A percentile compares a stretch with the other conserved stretches of the same genome.
Evolutionary conservation across 352 stramenopile species (phyloP).

Genomic region (Pythium dissimile): DNA sequence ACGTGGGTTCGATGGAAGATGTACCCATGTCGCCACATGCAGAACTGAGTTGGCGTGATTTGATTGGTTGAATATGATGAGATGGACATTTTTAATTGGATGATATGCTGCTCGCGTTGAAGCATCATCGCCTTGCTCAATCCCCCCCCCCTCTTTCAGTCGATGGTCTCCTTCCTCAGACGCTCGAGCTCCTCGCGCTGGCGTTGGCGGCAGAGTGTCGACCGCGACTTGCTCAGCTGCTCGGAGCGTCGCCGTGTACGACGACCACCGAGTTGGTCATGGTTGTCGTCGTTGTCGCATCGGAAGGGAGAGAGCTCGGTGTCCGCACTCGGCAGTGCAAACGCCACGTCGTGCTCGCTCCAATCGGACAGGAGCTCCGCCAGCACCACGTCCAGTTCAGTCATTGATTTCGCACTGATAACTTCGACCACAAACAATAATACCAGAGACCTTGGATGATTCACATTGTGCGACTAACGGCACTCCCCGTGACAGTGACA

Average conservation of each 20-base stretch:
- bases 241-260: neutral
- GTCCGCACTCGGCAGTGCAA: neutral
- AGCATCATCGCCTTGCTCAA: too few species aligned
- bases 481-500: neutral
- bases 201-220: conserved; percentile 1
- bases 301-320: too few species aligned
- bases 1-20: too few species aligned
- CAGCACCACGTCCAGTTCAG: neutral
- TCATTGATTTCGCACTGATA: neutral
- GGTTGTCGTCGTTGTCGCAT: neutral
- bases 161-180: neutral
- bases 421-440: neutral
- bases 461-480: too few species aligned
- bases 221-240: neutral
- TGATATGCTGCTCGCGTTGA: too few species aligned
- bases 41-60: neutral
- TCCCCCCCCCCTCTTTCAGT: too few species aligned
- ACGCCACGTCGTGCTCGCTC: neutral
- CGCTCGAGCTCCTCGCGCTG: neutral
- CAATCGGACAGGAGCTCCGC: neutral
- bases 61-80: neutral
- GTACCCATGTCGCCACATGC: neutral
- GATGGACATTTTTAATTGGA: neutral
- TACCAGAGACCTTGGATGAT: too few species aligned
- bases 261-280: neutral